phyloP scores from a whole-genome alignment of 352 stramenopile species.

The Globisporangium parvum region DNA sequence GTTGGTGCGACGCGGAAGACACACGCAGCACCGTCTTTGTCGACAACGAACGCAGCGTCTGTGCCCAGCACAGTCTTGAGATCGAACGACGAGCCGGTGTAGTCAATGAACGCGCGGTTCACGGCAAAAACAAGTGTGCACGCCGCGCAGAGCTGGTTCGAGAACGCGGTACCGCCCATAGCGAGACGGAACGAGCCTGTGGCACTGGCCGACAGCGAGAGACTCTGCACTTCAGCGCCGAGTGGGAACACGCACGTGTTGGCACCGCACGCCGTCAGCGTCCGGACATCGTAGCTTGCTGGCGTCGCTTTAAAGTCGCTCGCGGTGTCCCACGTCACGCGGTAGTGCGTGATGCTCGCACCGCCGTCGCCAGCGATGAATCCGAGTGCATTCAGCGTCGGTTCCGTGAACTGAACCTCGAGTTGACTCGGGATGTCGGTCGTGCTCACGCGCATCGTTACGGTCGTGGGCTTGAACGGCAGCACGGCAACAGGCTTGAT shows the following conservation, averaged over 20 bases:
- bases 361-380: slow-evolving; percentile 56
- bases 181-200: slow-evolving; percentile 73
- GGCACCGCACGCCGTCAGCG: slow-evolving; percentile 32
- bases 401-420: slow-evolving; percentile 67
- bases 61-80: slow-evolving; percentile 68
- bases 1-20: slow-evolving; percentile 47
- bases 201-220: slow-evolving; percentile 66
- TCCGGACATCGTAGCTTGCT: slow-evolving; percentile 47
- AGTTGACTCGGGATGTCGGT: slow-evolving; percentile 67
- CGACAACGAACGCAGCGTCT: slow-evolving; percentile 64
- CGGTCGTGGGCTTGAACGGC: slow-evolving; percentile 60
- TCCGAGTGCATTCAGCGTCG: slow-evolving; percentile 58
- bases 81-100: slow-evolving; percentile 41
- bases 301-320: slow-evolving; percentile 31
- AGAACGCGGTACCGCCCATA: slow-evolving; percentile 37
- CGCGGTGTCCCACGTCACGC: slow-evolving; percentile 49
- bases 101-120: slow-evolving; percentile 50
- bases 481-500: slow-evolving; percentile 44
- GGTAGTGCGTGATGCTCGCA: slow-evolving; percentile 53
- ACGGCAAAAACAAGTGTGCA: slow-evolving; percentile 38
- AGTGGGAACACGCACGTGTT: slow-evolving; percentile 82
- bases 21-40: slow-evolving; percentile 37
- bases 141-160: slow-evolving; percentile 22
- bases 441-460: slow-evolving; percentile 75
- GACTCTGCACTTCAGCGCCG: slow-evolving; percentile 88